phyloP scores from a whole-genome alignment of 768 basidiomycete species.

The Hypholoma sublateritium region DNA sequence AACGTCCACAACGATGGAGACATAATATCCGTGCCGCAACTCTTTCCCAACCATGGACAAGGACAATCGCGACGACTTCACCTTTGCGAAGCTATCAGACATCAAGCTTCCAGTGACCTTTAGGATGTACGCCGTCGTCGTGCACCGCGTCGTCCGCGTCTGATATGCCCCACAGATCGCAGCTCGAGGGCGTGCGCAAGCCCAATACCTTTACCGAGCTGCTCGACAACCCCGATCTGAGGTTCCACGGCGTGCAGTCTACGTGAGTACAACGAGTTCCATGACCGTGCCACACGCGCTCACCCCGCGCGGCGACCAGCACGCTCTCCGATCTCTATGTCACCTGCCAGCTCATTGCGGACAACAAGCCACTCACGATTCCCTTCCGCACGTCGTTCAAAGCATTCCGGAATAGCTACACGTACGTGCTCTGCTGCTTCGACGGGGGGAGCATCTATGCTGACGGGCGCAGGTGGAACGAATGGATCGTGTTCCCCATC shows the following conservation, averaged over 20 bases:
- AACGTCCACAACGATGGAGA: neutral
- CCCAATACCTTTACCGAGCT: conserved; percentile 76
- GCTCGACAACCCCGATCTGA: conserved; percentile 77
- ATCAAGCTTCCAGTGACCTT: conserved; percentile 86
- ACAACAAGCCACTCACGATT: conserved; percentile 91
- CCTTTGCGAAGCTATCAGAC: conserved; percentile 88
- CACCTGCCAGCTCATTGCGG: conserved; percentile 87
- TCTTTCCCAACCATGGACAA: conserved; percentile 41
- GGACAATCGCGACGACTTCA: conserved; percentile 80
- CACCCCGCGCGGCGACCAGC: conserved; percentile 43
- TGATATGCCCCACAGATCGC: conserved; percentile 50
- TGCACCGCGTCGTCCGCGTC: neutral
- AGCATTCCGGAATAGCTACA: conserved; percentile 82
- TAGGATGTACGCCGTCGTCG: conserved; percentile 54
- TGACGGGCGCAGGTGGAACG: conserved; percentile 74
- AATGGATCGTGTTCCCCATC: conserved; percentile 90
- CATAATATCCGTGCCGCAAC: neutral
- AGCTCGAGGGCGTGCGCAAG: conserved; percentile 80
- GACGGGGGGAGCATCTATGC: neutral
- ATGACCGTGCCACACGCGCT: conserved; percentile 21
- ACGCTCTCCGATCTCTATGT: conserved; percentile 92
- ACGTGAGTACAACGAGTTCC: conserved; percentile 45
- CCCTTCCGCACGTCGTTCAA: conserved; percentile 93
- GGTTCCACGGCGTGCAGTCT: conserved; percentile 82
- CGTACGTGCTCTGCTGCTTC: conserved; percentile 40